phyloP scores from a whole-genome alignment of 257 asterid genomes.

The Lantana camara region DNA sequence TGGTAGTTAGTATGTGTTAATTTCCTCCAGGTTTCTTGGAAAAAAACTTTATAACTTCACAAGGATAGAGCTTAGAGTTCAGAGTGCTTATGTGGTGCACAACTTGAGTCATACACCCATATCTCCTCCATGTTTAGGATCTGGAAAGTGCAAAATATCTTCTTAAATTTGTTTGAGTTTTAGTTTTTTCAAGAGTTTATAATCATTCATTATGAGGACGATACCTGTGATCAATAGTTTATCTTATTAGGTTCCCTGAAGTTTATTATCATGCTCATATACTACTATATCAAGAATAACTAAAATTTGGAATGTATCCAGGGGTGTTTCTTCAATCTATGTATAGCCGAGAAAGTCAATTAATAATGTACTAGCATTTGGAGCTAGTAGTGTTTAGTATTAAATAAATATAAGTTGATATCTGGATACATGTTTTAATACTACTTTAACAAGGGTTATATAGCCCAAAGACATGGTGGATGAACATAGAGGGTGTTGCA shows the following conservation, averaged over 20 bases:
- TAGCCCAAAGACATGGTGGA: not conserved
- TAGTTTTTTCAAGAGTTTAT: not conserved
- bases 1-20: not conserved
- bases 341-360: not conserved
- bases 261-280: not conserved
- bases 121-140: not conserved
- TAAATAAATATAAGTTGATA: not conserved
- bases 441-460: not conserved
- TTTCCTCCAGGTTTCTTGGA: not conserved
- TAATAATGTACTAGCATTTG: not conserved
- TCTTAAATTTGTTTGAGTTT: slow-evolving; percentile 6
- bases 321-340: not conserved
- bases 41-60: not conserved
- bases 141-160: not conserved
- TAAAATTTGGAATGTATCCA: not conserved
- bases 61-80: not conserved
- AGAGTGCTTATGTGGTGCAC: slow-evolving; percentile 5
- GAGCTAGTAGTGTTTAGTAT: not conserved
- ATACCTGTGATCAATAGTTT: slow-evolving; percentile 1
- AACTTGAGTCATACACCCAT: not conserved
- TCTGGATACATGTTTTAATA: not conserved
- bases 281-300: not conserved
- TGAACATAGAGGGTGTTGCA: not conserved
- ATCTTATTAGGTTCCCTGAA: not conserved
- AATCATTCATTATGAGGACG: slow-evolving; percentile 2